Evolutionary conservation across 352 stramenopile species (phyloP).

Genomic region (Phytophthora tubulina): DNA sequence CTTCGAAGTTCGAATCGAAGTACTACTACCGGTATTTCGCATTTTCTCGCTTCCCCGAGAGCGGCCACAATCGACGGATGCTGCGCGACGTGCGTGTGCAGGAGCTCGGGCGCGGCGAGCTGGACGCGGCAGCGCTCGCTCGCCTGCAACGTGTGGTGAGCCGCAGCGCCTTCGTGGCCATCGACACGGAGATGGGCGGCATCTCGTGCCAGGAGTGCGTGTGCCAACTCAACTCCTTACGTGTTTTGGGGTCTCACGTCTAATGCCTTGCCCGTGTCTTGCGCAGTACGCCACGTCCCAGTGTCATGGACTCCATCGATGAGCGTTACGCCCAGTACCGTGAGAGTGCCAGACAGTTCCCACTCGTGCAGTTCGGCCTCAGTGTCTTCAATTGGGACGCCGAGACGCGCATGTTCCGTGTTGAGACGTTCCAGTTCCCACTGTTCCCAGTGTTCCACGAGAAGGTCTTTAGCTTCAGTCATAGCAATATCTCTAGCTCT

Average conservation of each 20-base stretch:
- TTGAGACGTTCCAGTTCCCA: conserved; percentile 79
- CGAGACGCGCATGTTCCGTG: conserved; percentile 50
- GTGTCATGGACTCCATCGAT: conserved; percentile 79
- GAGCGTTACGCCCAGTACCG: conserved; percentile 71
- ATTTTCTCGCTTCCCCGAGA: not conserved
- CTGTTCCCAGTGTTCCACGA: conserved; percentile 70
- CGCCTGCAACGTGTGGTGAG: conserved; percentile 45
- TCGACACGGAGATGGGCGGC: conserved; percentile 83
- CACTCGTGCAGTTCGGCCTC: conserved; percentile 81
- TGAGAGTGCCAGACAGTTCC: conserved; percentile 65
- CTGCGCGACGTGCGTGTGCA: conserved; percentile 39
- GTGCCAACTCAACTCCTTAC: not conserved
- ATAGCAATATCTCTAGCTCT: not conserved
- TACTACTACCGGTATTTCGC: too few species aligned
- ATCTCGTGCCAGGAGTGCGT: conserved; percentile 76
- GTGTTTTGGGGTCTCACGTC: not conserved
- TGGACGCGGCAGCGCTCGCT: conserved; percentile 38
- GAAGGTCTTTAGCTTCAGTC: conserved; percentile 21
- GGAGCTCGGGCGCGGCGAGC: conserved; percentile 42
- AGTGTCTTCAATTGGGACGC: conserved; percentile 72
- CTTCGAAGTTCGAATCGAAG: too few species aligned
- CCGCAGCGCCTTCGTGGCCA: conserved; percentile 69
- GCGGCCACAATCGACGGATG: conserved; percentile 20
- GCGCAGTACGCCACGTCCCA: conserved; percentile 48
- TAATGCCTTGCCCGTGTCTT: conserved; percentile 14